Percentiles rank a stretch among this genome's conserved stretches.
Conservation (phyloP, 441 rosid genomes). For the Pelargonium myrrhifolium region DNA sequence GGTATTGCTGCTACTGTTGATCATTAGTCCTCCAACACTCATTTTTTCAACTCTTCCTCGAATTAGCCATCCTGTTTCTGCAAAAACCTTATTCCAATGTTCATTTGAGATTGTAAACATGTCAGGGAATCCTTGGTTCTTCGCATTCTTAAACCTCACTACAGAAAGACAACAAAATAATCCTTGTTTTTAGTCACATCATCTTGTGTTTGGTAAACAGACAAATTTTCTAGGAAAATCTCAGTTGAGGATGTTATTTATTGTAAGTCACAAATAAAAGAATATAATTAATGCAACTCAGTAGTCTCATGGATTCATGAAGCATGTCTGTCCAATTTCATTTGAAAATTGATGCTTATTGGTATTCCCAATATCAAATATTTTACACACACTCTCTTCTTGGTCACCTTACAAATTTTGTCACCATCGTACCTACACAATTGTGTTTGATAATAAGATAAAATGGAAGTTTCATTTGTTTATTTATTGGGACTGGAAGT, state of each 20-base stretch:
- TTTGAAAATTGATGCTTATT: not conserved
- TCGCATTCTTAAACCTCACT: not conserved
- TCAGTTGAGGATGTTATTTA: not conserved
- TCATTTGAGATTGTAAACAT: not conserved
- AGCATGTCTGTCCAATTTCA: conserved; percentile 13
- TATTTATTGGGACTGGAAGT: conserved; percentile 5
- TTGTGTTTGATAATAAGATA: conserved; percentile 4
- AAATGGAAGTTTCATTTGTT: conserved; percentile 13
- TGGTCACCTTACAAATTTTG: not conserved
- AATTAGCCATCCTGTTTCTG: not conserved
- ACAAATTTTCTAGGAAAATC: not conserved
- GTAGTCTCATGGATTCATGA: conserved; percentile 13
- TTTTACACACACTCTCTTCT: not conserved
- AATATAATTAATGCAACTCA: not conserved
- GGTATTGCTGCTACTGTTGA: not conserved
- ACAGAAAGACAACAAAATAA: not conserved
- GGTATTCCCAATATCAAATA: not conserved
- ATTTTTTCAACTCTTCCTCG: conserved; percentile 3
- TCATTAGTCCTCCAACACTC: not conserved
- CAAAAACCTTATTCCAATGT: not conserved
- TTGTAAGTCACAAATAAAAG: conserved; percentile 3
- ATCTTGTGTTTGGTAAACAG: not conserved
- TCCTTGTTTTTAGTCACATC: not conserved
- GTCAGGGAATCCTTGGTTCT: not conserved
- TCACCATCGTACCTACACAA: not conserved